These are phyloP conservation scores for Syzygium oleosum DNA, from an alignment of 345 rosid genomes.

Conservation along the genomic window DNA sequence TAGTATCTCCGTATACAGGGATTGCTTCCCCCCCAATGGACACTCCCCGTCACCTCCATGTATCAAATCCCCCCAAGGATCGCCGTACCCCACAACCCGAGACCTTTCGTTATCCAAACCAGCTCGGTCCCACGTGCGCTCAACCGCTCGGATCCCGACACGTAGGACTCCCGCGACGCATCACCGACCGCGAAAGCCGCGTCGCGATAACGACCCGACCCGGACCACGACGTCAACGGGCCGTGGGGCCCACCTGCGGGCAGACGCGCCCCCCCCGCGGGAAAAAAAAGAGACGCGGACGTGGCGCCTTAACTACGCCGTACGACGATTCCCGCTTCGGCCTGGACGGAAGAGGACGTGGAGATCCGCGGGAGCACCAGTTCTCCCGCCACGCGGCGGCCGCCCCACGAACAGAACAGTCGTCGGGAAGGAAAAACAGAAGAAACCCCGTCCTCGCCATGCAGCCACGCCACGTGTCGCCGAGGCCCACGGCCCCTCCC, in stretches of 20 bases:
- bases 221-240: no score
- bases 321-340: background rate
- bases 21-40: background rate
- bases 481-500: background rate
- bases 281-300: no score
- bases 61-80: background rate
- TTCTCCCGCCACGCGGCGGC: background rate
- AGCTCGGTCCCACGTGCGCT: background rate
- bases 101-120: background rate
- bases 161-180: background rate
- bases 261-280: no score
- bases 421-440: background rate
- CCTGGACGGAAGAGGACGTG: background rate
- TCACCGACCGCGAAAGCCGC: background rate
- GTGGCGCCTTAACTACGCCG: background rate
- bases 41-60: background rate
- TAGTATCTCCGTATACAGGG: background rate
- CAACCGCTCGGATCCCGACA: background rate
- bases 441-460: background rate
- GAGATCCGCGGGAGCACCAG: background rate
- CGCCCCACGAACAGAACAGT: background rate
- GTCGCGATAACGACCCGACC: background rate
- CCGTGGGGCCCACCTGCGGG: no score
- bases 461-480: background rate
- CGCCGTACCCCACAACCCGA: background rate